Evolutionary conservation across 1,284 basidiomycete species (phyloP).

Genomic region (Leccinum solheimii): DNA sequence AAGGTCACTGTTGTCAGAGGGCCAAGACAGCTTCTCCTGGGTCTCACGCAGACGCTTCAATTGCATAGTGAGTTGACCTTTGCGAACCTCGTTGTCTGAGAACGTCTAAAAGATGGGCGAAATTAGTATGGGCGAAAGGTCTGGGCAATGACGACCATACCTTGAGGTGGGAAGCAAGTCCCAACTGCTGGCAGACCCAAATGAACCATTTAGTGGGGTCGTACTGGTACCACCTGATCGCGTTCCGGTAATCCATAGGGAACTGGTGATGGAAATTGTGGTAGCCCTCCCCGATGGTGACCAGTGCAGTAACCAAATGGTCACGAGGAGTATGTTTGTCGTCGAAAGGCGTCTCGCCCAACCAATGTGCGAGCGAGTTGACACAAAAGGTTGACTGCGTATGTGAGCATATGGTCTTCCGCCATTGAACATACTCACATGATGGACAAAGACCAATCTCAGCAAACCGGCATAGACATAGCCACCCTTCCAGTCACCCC

Average conservation of each 20-base stretch:
- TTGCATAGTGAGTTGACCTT: conserved; percentile 92
- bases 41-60: conserved; percentile 78
- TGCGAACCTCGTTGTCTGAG: conserved; percentile 91
- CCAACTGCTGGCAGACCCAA: conserved; percentile 59
- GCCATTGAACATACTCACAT: conserved; percentile 51
- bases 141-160: conserved; percentile 31
- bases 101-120: conserved; percentile 51
- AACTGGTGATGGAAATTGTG: conserved; percentile 98
- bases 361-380: conserved; percentile 93
- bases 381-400: conserved; percentile 89
- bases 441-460: conserved; percentile 85
- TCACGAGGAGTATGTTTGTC: conserved; percentile 94
- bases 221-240: conserved; percentile 91
- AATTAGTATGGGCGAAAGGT: background rate
- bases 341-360: conserved; percentile 90
- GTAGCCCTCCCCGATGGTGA: conserved; percentile 91
- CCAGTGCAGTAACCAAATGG: conserved; percentile 84
- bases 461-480: conserved; percentile 86
- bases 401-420: conserved; percentile 10
- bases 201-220: conserved; percentile 94
- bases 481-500: conserved; percentile 86
- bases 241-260: conserved; percentile 93
- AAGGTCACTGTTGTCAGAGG: conserved; percentile 71
- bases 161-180: conserved; percentile 86
- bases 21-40: conserved; percentile 77